Percentiles rank a stretch among this genome's conserved stretches.
These are phyloP conservation scores for Penicillium vulpinum DNA, from an alignment of 2,329 filamentous ascomycete genomes.

Conservation along the genomic window DNA sequence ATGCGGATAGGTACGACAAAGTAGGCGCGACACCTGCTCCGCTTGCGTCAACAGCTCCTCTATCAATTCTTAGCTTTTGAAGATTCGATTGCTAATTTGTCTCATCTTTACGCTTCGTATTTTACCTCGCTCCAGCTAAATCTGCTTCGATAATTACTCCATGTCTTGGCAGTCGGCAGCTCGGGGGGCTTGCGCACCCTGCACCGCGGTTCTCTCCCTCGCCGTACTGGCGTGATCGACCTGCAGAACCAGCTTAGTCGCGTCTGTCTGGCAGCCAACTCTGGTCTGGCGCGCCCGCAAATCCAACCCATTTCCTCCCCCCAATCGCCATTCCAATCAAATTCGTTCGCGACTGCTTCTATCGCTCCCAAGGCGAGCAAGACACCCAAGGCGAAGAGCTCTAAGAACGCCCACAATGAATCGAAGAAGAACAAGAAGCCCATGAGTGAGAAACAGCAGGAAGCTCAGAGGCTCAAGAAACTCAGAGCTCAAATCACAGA, in stretches of 20 bases:
- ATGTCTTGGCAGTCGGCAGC: conserved; percentile 38
- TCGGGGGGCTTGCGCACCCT: conserved; percentile 33
- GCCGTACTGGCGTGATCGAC: conserved; percentile 28
- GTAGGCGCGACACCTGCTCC: conserved; percentile 27
- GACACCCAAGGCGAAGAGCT: conserved; percentile 3
- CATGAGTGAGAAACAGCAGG: conserved; percentile 33
- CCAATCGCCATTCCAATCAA: conserved; percentile 15
- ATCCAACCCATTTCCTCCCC: conserved; percentile 12
- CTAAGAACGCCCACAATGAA: conserved; percentile 19
- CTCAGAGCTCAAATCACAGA: conserved; percentile 32
- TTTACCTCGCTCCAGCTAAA: not conserved
- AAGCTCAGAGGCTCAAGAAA: conserved; percentile 32
- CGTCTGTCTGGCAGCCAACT: conserved; percentile 24
- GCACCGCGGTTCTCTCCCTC: conserved; percentile 25
- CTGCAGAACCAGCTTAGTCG: conserved; percentile 30
- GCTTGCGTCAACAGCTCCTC: conserved; percentile 30
- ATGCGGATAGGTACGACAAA: conserved; percentile 28
- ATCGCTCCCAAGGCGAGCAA: conserved; percentile 28
- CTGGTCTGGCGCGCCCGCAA: conserved; percentile 14
- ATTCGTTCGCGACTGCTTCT: conserved; percentile 26
- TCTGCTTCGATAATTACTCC: not conserved
- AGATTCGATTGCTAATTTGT: not conserved
- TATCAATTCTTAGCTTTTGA: not conserved
- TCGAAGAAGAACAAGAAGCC: conserved; percentile 30
- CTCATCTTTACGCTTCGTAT: not conserved